Conservation (phyloP, 176 grass and related monocot genomes). For the Triticum turgidum region DNA sequence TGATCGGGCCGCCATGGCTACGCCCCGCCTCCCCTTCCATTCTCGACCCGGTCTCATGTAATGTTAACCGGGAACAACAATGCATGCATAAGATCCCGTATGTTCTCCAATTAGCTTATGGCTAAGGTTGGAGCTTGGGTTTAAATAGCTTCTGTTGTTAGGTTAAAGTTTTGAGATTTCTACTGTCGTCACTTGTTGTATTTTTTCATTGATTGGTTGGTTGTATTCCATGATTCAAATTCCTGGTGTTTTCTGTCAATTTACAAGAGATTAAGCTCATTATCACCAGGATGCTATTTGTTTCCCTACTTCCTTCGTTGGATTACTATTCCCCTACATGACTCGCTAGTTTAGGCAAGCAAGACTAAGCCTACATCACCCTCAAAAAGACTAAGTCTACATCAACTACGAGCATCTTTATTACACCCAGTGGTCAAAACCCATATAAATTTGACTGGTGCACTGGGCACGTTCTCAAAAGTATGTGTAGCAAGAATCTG, state of each 20-base stretch:
- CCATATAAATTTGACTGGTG: too few relatives aligned
- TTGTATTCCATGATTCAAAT: not conserved
- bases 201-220: not conserved
- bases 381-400: too few relatives aligned
- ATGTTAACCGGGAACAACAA: not conserved
- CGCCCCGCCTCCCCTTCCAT: constrained; percentile 35
- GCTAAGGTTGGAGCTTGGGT: not conserved
- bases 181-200: not conserved
- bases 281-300: not conserved
- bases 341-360: too few relatives aligned
- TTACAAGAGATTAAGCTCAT: not conserved
- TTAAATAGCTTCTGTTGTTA: not conserved
- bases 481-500: too few relatives aligned
- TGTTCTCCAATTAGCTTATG: not conserved
- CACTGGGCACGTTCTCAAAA: too few relatives aligned
- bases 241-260: not conserved
- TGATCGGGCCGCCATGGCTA: not conserved
- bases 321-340: too few relatives aligned
- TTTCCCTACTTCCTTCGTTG: not conserved
- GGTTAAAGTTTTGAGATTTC: not conserved
- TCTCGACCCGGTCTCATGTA: constrained; percentile 5
- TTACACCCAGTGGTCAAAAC: too few relatives aligned
- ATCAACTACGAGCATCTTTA: too few relatives aligned
- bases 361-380: too few relatives aligned
- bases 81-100: not conserved